Base-by-base conservation (phyloP, 139 green algal genomes). In the Yamagishiella unicocca region DNA sequence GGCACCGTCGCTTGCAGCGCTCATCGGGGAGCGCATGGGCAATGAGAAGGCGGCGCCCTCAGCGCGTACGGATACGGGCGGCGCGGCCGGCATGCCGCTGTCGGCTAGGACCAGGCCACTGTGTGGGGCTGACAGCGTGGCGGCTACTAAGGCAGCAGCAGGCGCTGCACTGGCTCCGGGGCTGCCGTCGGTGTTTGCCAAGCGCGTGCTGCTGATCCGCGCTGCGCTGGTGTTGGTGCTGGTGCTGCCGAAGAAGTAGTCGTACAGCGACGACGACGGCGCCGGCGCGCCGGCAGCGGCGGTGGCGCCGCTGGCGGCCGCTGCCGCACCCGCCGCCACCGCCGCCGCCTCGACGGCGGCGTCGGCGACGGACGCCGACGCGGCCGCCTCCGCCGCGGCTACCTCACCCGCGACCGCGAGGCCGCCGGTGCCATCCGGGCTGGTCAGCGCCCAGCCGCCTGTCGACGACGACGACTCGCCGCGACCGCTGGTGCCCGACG, bases 161-260 rank as follows among this genome's bases (percentile, higher is more conserved):
- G n/a, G n/a, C n/a, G n/a, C n/a, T n/a, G n/a, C n/a, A n/a, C n/a
- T n/a, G n/a, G n/a, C n/a, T n/a, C n/a, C n/a, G n/a, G n/a, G n/a
- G n/a, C n/a, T n/a, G n/a, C n/a, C n/a, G n/a, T n/a, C n/a, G n/a
- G n/a, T n/a, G n/a, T n/a, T n/a, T n/a, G n/a, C 8, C 50, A 17
- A 17, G 50, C 50, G 17, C 17, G 50, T 17, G 50, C 50, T 17
- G 50, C 14, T 12, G 50, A 58, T 25, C 17, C 50, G 14, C 14
- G 50, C 14, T 12, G 50, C 50, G 14, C 50, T 17, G 50, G 14
- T 17, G 12, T 58, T 12, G 14, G 50, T 17, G 50, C 50, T 12
- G 50, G 14, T 58, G 50, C 50, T 25, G 50, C 42, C 62, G 62
- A 85, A 85, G 8, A 85, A 66, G 42, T 75, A 85, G 4, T 85